Percentiles rank a stretch among this genome's conserved stretches.
Evolutionary conservation across 192 early-diverging fungal species (phyloP).

Genomic region (Kickxella alabastrina): DNA sequence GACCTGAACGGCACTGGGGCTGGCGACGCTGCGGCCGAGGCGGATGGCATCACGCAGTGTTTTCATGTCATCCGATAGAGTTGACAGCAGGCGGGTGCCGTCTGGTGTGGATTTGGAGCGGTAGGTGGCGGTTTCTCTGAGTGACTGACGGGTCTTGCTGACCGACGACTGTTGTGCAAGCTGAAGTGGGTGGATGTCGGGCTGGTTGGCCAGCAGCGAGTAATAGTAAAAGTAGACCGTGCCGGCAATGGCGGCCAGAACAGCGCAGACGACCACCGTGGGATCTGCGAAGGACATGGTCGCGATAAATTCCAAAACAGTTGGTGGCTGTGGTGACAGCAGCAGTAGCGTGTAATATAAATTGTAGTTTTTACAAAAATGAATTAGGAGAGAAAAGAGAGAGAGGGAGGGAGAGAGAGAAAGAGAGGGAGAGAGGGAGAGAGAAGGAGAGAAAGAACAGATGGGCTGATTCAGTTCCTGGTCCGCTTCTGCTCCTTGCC

Average conservation of each 20-base stretch:
- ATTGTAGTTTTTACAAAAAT: too few species aligned
- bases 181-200: conserved; percentile 47
- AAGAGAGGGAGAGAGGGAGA: too few species aligned
- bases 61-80: conserved; percentile 2
- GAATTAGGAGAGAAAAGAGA: too few species aligned
- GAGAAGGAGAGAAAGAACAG: too few species aligned
- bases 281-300: conserved; percentile 27
- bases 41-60: conserved; percentile 31
- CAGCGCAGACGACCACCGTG: conserved; percentile 16
- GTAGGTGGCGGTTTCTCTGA: conserved; percentile 30
- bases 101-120: conserved; percentile 43
- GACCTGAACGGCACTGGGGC: conserved; percentile 6
- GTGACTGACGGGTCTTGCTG: conserved; percentile 27
- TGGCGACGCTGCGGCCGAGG: conserved; percentile 7
- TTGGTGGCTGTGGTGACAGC: too few species aligned
- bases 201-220: conserved; percentile 48
- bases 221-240: conserved; percentile 43
- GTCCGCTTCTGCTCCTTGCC: too few species aligned
- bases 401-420: too few species aligned
- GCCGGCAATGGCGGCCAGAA: conserved; percentile 15
- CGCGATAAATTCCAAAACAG: too few species aligned
- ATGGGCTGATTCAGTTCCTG: too few species aligned
- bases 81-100: conserved; percentile 16
- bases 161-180: conserved; percentile 41
- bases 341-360: too few species aligned